Evolutionary conservation across 495 filamentous ascomycete species (phyloP).

Genomic region (Penicillium nucicola): DNA sequence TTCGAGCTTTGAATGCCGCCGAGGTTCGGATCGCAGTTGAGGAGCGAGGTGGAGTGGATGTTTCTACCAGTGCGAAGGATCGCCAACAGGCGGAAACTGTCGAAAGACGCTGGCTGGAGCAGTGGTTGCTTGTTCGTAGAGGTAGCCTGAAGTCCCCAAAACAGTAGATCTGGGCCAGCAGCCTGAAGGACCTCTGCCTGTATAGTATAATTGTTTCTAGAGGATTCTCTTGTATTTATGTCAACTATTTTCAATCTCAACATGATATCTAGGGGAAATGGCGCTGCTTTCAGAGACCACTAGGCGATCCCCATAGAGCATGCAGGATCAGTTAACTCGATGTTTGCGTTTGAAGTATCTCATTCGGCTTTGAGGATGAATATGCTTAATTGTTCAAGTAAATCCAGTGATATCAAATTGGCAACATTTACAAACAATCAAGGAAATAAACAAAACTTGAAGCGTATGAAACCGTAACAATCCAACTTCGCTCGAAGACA

Average conservation of each 20-base stretch:
- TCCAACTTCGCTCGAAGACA: background rate
- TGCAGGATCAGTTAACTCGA: too few species aligned
- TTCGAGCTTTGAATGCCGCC: conserved; percentile 41
- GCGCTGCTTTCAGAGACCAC: too few species aligned
- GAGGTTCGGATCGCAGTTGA: conserved; percentile 59
- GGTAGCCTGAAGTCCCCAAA: background rate
- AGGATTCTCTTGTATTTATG: background rate
- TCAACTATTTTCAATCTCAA: background rate
- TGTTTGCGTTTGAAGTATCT: too few species aligned
- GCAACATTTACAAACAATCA: too few species aligned
- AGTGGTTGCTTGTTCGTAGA: conserved; percentile 27
- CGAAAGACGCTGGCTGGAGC: conserved; percentile 37
- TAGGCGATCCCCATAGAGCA: too few species aligned
- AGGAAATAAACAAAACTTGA: background rate
- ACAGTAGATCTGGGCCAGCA: background rate
- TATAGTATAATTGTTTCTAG: background rate
- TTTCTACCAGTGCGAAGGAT: conserved; percentile 14
- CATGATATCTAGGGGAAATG: too few species aligned
- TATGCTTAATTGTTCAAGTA: too few species aligned
- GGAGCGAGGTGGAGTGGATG: conserved; percentile 40
- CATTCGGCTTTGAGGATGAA: too few species aligned
- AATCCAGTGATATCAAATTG: too few species aligned
- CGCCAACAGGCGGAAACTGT: conserved; percentile 22
- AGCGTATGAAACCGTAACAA: background rate
- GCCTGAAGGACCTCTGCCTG: background rate